Conservation (phyloP, 2,329 filamentous ascomycete genomes). For the Aspergillus sp. region DNA sequence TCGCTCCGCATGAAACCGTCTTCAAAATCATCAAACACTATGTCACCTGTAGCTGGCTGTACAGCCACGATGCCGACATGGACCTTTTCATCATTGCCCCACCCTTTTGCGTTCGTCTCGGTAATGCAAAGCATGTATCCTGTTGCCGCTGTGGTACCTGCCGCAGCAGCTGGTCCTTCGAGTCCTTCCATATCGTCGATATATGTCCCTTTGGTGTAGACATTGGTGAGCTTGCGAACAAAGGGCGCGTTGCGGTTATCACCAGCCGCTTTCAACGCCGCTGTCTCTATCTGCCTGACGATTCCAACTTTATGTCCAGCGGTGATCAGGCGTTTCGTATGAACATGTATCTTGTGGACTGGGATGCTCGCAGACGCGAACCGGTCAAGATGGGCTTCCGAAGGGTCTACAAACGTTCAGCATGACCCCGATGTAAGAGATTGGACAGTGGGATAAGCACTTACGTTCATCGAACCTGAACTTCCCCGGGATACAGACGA, state of each 20-base stretch:
- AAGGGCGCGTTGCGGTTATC: constrained; percentile 94
- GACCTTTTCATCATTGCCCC: constrained; percentile 88
- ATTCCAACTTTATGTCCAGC: constrained; percentile 96
- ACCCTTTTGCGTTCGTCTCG: constrained; percentile 74
- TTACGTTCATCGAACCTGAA: constrained; percentile 86
- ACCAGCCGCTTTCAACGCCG: constrained; percentile 89
- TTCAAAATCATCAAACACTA: constrained; percentile 93
- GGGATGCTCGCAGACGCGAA: constrained; percentile 97
- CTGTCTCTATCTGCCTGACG: constrained; percentile 90
- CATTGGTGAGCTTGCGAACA: constrained; percentile 85
- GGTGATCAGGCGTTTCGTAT: constrained; percentile 87
- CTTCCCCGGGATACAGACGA: constrained; percentile 96
- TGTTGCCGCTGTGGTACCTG: constrained; percentile 60
- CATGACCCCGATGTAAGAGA: background rate
- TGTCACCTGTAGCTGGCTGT: constrained; percentile 91
- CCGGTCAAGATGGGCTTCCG: constrained; percentile 84
- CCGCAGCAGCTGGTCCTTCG: constrained; percentile 56
- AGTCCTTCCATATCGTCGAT: constrained; percentile 88
- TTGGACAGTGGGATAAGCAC: constrained; percentile 25
- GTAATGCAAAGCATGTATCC: constrained; percentile 95
- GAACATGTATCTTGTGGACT: constrained; percentile 84
- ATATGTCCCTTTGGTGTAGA: constrained; percentile 98
- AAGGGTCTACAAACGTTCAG: constrained; percentile 58
- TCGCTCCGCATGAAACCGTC: constrained; percentile 97
- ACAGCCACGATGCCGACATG: constrained; percentile 90